Percentiles rank a stretch among this genome's conserved stretches.
Evolutionary conservation across 164 flowering plant genomes (phyloP).

Genomic region (Litsea cubeba): DNA sequence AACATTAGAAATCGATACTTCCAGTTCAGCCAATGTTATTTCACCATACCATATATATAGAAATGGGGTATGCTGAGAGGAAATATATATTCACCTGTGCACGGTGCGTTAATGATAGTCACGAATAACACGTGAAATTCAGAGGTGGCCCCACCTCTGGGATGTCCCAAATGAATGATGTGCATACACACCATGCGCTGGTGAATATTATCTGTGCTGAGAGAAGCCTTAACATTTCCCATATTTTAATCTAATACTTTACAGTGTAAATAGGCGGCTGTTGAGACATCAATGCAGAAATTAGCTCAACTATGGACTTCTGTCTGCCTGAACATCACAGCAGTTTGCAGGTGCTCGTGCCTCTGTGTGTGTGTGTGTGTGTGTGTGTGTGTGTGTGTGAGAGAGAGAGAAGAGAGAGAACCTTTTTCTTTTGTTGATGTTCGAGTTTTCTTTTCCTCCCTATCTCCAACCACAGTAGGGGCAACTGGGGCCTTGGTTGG

Average conservation of each 20-base stretch:
- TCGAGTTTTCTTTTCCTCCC: conserved; percentile 20
- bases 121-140: not conserved
- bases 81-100: not conserved
- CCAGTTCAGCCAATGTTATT: not conserved
- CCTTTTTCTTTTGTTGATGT: conserved; percentile 49
- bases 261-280: no score
- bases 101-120: not conserved
- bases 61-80: not conserved
- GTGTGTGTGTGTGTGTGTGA: conserved; percentile 10
- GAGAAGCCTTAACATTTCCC: no score
- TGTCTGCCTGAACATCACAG: no score
- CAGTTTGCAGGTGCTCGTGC: no score
- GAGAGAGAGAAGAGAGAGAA: conserved; percentile 33
- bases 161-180: not conserved
- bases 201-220: no score
- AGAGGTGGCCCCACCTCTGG: not conserved
- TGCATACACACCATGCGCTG: not conserved
- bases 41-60: not conserved
- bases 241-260: no score
- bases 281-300: no score
- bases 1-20: not conserved
- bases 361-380: not conserved
- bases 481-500: conserved; percentile 64
- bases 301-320: no score
- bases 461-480: conserved; percentile 26